These are phyloP conservation scores for Termitomyces sp. DNA, from an alignment of 768 basidiomycete genomes.

Conservation along the genomic window DNA sequence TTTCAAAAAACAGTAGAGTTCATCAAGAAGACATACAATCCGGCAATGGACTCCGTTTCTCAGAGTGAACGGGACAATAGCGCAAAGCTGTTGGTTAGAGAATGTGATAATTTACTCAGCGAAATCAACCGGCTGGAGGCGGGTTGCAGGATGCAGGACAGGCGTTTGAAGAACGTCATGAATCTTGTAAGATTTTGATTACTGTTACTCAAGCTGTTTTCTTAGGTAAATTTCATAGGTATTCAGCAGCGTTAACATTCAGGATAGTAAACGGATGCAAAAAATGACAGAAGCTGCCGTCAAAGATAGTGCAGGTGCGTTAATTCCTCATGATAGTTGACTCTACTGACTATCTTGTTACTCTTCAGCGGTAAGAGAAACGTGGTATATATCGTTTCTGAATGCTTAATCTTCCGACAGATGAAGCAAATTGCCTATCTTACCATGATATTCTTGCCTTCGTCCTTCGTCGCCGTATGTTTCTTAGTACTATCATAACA, in stretches of 20 bases:
- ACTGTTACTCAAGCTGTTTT: background rate
- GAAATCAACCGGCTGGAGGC: conserved; percentile 46
- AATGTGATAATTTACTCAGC: conserved; percentile 45
- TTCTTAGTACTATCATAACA: background rate
- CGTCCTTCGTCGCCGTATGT: conserved; percentile 47
- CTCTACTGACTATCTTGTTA: background rate
- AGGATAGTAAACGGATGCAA: conserved; percentile 50
- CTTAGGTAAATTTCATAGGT: conserved; percentile 35
- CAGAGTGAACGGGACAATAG: conserved; percentile 26
- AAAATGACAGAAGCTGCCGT: conserved; percentile 50
- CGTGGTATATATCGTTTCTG: background rate
- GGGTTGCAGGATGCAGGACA: conserved; percentile 42
- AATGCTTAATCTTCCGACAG: conserved; percentile 16
- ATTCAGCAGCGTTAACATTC: conserved; percentile 57
- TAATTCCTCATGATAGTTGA: background rate
- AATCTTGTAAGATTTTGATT: conserved; percentile 33
- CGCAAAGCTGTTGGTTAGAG: conserved; percentile 34
- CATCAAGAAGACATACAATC: conserved; percentile 39
- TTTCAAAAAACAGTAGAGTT: conserved; percentile 45
- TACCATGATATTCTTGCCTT: conserved; percentile 60
- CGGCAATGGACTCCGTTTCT: conserved; percentile 40
- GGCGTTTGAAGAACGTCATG: conserved; percentile 50
- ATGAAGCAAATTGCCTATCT: conserved; percentile 62
- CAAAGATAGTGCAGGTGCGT: conserved; percentile 44
- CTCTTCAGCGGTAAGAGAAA: conserved; percentile 18